A percentile compares a stretch with the other conserved stretches of the same genome.
Evolutionary conservation across 2,329 filamentous ascomycete species (phyloP).

Genomic region (Aotearoamyces nothofagi): DNA sequence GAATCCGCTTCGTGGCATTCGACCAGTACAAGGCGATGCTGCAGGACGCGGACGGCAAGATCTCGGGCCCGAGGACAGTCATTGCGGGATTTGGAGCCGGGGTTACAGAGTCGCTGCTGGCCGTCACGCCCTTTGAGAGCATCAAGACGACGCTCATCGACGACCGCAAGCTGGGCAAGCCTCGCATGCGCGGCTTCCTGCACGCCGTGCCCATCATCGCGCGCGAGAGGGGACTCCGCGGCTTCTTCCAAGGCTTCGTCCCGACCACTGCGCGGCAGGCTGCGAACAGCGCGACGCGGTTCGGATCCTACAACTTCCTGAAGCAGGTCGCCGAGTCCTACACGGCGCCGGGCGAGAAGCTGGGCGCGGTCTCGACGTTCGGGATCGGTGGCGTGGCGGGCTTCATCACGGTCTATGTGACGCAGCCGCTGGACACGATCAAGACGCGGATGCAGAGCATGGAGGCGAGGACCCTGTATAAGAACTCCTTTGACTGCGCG

Average conservation of each 20-base stretch:
- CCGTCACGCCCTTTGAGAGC: constrained; percentile 92
- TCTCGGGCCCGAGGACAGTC: constrained; percentile 81
- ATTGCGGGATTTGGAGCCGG: constrained; percentile 90
- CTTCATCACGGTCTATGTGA: constrained; percentile 73
- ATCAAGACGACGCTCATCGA: constrained; percentile 98
- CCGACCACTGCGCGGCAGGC: constrained; percentile 91
- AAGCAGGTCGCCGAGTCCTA: constrained; percentile 88
- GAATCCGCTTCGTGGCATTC: constrained; percentile 91
- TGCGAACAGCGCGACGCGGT: constrained; percentile 84
- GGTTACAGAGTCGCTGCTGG: constrained; percentile 81
- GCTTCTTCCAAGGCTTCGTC: constrained; percentile 94
- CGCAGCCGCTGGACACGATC: constrained; percentile 71
- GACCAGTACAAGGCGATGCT: constrained; percentile 83
- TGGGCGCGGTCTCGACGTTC: constrained; percentile 78
- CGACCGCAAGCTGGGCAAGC: constrained; percentile 74
- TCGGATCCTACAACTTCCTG: constrained; percentile 78
- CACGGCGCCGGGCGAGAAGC: constrained; percentile 85
- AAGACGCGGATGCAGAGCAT: constrained; percentile 98
- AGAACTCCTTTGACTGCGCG: constrained; percentile 76
- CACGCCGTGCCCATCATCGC: constrained; percentile 80
- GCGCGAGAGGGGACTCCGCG: constrained; percentile 71
- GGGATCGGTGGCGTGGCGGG: constrained; percentile 81
- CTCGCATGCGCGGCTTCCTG: constrained; percentile 81
- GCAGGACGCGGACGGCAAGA: constrained; percentile 69
- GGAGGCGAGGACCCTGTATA: constrained; percentile 66